Base-by-base conservation (phyloP, 2,329 filamentous ascomycete genomes). In the Xylariaceae sp. region DNA sequence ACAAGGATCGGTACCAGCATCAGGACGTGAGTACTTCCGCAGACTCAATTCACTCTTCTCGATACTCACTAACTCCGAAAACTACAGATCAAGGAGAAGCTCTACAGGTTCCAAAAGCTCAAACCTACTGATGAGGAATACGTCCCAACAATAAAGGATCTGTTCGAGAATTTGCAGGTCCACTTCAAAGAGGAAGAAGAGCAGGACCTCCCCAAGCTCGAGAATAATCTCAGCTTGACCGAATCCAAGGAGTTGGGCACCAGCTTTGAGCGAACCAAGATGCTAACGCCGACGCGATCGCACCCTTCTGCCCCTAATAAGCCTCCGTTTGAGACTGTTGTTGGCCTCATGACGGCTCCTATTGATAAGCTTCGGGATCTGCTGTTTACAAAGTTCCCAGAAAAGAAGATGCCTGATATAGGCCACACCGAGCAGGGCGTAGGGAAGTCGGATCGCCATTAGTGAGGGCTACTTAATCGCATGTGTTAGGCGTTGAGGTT, bases 331-430 rank as follows among this genome's bases (percentile, higher is more conserved):
- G 80, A 82, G 71, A 82, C 78, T 0, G 76, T 74, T 0, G 73
- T 73, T 23, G 78, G 76, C 0, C 65, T 83, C 42, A 66, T 84
- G 68, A 71, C 76, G 1, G 80, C 80, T 9, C 81, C 81, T 0
- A 70, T 83, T n/a, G 82, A 83, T 67, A 77, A 76, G 58, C 63
- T 84, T 17, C 69, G 71, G 37, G 79, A 83, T 71, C 52, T 82
- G 3, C 51, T 62, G 6, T 81, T 84, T 64, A 70, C 77, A 9
- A 79, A 76, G 64, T 83, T 81, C 65, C 80, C 79, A 0, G 70
- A 74, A 11, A 65, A 71, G 75, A 55, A 65, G 51, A 35, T 42
- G 52, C 56, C 60, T 4, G 11, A 56, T 51, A 51, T 62, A 23
- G 60, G 56, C 2, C 53, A 59, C 34, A 59, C 15, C 3, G 50